phyloP scores from a whole-genome alignment of 2,329 filamentous ascomycete species.

The Camillea tinctor region DNA sequence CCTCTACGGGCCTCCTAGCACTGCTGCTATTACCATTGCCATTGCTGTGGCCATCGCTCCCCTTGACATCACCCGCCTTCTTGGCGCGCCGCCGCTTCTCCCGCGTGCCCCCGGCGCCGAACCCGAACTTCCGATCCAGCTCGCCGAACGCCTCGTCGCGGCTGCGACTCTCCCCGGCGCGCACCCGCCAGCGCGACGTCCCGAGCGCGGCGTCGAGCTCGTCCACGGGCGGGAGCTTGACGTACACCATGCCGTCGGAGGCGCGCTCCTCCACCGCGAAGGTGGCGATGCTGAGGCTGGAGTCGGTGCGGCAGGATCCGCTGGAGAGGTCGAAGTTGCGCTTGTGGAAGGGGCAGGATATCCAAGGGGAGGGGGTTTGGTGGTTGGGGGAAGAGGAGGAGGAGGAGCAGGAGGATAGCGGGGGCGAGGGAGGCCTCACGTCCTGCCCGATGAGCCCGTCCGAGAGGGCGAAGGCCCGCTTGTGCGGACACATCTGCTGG shows the following conservation, averaged over 20 bases:
- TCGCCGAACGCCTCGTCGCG: constrained; percentile 39
- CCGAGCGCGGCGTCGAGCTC: constrained; percentile 79
- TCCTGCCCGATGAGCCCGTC: constrained; percentile 80
- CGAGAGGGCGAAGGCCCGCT: constrained; percentile 83
- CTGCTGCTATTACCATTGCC: not conserved
- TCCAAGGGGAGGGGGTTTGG: constrained; percentile 62
- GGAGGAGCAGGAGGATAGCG: constrained; percentile 36
- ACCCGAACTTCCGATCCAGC: constrained; percentile 46
- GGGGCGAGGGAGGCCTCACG: constrained; percentile 25
- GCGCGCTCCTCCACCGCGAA: constrained; percentile 71
- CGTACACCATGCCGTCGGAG: constrained; percentile 73
- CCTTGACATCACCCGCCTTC: not conserved
- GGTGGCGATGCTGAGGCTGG: constrained; percentile 73
- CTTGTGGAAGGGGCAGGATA: constrained; percentile 87
- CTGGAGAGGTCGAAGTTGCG: constrained; percentile 77
- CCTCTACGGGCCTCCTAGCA: constrained; percentile 35
- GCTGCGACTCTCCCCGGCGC: constrained; percentile 62
- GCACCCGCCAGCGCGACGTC: constrained; percentile 76
- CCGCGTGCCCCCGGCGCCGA: constrained; percentile 20
- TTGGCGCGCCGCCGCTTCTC: constrained; percentile 38
- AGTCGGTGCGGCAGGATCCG: constrained; percentile 74
- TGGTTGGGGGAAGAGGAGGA: constrained; percentile 9
- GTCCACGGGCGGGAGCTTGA: constrained; percentile 75
- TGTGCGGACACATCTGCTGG: constrained; percentile 95
- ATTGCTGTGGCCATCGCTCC: not conserved